Percentiles rank a stretch among this genome's conserved stretches.
These are phyloP conservation scores for Coriaria nepalensis DNA, from an alignment of 306 rosid genomes.

Conservation along the genomic window DNA sequence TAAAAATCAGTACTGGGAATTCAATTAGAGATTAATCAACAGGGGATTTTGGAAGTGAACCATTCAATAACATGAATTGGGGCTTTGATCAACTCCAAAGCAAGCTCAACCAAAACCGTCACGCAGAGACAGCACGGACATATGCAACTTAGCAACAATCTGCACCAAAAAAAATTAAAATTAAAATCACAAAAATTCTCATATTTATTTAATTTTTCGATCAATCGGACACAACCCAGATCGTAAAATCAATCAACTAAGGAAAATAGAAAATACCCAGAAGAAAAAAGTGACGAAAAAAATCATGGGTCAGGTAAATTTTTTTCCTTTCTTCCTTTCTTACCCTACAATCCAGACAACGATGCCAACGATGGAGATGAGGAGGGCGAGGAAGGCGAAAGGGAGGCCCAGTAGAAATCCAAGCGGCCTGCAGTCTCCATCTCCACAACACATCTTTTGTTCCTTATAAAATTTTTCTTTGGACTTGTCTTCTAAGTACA, in stretches of 20 bases:
- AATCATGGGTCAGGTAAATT: background rate
- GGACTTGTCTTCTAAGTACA: too few relatives aligned
- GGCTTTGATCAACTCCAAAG: constrained; percentile 59
- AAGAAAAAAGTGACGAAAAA: background rate
- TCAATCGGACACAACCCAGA: constrained; percentile 1
- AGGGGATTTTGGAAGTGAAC: constrained; percentile 81
- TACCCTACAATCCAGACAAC: constrained; percentile 73
- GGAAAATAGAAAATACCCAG: constrained; percentile 7
- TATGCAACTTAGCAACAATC: constrained; percentile 61
- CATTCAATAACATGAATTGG: constrained; percentile 81
- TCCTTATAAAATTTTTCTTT: too few relatives aligned
- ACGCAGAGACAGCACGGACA: constrained; percentile 83
- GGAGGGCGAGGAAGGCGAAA: constrained; percentile 56
- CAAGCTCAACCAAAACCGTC: constrained; percentile 74
- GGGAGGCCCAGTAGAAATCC: constrained; percentile 89
- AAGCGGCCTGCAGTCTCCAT: constrained; percentile 84
- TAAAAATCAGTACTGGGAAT: too few relatives aligned
- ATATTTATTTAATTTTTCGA: too few relatives aligned
- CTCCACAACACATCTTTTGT: constrained; percentile 40
- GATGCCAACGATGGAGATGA: constrained; percentile 61
- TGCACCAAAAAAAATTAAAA: constrained; percentile 11
- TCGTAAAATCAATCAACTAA: background rate
- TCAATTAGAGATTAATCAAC: constrained; percentile 15
- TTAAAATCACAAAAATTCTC: background rate
- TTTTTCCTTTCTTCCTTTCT: background rate